Evolutionary conservation across 495 filamentous ascomycete species (phyloP), one percentile per base, ranked within the genome.

Genomic region (Lophiotrema nucula): DNA sequence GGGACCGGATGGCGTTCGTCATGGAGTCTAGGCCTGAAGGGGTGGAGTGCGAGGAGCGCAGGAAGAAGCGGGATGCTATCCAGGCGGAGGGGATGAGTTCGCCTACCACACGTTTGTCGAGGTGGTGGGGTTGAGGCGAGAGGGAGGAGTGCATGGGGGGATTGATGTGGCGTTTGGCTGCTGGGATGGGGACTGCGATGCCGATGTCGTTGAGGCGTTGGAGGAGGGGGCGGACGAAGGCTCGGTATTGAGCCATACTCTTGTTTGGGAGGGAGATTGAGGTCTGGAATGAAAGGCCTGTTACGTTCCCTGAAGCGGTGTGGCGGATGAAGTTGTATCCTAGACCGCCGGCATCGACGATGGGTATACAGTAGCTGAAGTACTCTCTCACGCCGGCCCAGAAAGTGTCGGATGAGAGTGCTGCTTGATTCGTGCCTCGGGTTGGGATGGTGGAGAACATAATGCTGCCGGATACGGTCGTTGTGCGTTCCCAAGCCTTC

Each of bases 271-370:
- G 8, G 4, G 62, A 35, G 33, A 65, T 53, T 11, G 56, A 39
- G 1, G 49, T 50, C 16, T 46, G 56, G 57, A 56, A 61, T 4
- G 37, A 38, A 3, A 57, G 24, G 10, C 56, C 61, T n/a, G 41
- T 44, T 12, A 15, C 11, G 27, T 45, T 38, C 4, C 19, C 2
- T 23, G 6, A 41, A n/a, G 21, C 25, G 16, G 41, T 42, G 47
- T 56, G 61, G 4, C 50, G 48, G 43, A 64, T 64, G 44, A 64
- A 65, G 31, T 62, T 60, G 3, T 47, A 47, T 22, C 62, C 58
- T 25, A 52, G 22, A 16, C 56, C 62, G 10, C 52, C 51, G 2
- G 50, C 53, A 37, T 65, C 58, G n/a, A 21, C 21, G 15, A 65
- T 55, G 1, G 26, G 5, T 3, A 53, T 27, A 16, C 27, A 28